Evolutionary conservation across 768 basidiomycete species (phyloP), one percentile per base, ranked within the genome.

Genomic region (Panaeolus cyanescens): DNA sequence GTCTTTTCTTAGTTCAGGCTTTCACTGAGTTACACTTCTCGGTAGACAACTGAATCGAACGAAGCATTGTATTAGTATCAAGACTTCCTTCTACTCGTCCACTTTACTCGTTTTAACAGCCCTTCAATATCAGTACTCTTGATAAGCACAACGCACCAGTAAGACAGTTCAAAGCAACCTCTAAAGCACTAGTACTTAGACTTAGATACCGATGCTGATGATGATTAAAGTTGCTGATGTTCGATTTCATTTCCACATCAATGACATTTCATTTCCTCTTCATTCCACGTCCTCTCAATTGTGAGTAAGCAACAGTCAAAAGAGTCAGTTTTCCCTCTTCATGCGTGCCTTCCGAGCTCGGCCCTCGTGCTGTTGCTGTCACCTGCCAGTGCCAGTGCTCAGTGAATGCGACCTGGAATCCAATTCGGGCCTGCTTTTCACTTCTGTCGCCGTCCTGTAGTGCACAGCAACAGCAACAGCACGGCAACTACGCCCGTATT

Each of bases 231-330:
- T n/a, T n/a, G n/a, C n/a, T n/a, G n/a, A n/a, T 50, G 25, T 22
- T 28, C 6, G 25, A 50, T 50, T 50, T 50, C 22, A 50, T 50
- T 42, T 42, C 39, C 39, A 50, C 25, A 50, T 28, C 13, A 50
- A 50, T 50, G 45, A 50, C 45, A 50, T 50, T 50, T 50, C 25
- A 50, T 50, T 50, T 50, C 45, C 25, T 13, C 45, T 28, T 28
- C 45, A 28, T 28, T 50, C 19, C 39, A 42, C 17, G 7, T 39
- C 37, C 37, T 17, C 39, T 4, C 39, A 42, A 42, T 42, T 4
- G 45, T 50, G 45, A 50, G 45, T 50, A 22, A 50, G 45, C 45
- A 50, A 50, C 22, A 50, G 45, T 50, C 45, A 50, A 50, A 50
- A 50, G 17, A 50, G 45, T 15, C 45, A 28, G 45, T 50, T 50